A percentile compares a stretch with the other conserved stretches of the same genome.
Conservation (phyloP, 2,329 filamentous ascomycete genomes). For the Orbilia quercus region DNA sequence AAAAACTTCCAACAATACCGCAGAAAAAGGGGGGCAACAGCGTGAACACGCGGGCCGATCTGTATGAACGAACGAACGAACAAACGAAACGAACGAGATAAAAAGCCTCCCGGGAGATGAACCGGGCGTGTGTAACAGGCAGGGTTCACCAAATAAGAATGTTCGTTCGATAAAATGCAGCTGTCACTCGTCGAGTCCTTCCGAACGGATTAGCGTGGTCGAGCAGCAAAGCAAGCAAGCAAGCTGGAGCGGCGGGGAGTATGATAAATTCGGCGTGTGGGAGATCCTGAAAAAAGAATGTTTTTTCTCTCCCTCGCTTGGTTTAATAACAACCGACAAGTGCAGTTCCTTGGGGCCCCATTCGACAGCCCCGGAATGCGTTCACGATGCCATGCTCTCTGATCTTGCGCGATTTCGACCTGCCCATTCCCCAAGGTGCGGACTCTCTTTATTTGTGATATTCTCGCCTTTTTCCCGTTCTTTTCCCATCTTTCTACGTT, state of each 20-base stretch:
- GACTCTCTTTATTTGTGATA: neutral
- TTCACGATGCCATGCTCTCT: neutral
- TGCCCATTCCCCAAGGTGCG: neutral
- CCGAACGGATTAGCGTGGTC: slow-evolving; percentile 56
- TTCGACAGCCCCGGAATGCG: neutral
- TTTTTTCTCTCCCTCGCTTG: slow-evolving; percentile 21
- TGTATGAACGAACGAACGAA: neutral
- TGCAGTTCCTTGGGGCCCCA: slow-evolving; percentile 25
- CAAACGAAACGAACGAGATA: neutral
- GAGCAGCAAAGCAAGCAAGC: slow-evolving; percentile 33
- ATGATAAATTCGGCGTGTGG: slow-evolving; percentile 24
- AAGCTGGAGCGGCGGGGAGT: too few species aligned
- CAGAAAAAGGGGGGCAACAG: slow-evolving; percentile 26
- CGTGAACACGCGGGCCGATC: slow-evolving; percentile 1
- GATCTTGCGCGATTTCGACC: neutral
- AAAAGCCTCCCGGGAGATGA: slow-evolving; percentile 7
- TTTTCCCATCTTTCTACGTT: neutral
- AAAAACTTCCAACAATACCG: neutral
- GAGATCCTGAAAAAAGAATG: slow-evolving; percentile 42
- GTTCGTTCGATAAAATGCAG: slow-evolving; percentile 45
- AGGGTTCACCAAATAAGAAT: slow-evolving; percentile 29
- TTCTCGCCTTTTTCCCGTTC: neutral
- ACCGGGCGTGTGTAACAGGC: slow-evolving; percentile 41
- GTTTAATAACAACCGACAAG: slow-evolving; percentile 37
- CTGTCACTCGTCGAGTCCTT: slow-evolving; percentile 44